These are phyloP conservation scores for Sonneratia alba DNA, from an alignment of 345 rosid species.

Conservation along the genomic window DNA sequence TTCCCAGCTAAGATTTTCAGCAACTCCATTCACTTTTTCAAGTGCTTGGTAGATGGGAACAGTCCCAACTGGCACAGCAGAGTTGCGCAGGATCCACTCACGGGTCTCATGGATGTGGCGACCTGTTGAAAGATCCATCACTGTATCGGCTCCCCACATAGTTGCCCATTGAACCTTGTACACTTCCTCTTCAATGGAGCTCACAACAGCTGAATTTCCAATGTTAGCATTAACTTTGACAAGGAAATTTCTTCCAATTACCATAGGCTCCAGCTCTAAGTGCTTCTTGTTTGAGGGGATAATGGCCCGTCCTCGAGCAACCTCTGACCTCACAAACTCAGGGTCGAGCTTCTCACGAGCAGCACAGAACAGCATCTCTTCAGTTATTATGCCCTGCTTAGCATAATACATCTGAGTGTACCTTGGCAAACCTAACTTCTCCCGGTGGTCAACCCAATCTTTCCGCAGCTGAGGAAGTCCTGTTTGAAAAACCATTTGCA, in stretches of 20 bases:
- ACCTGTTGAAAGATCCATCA: conserved; percentile 98
- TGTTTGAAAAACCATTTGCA: conserved; percentile 23
- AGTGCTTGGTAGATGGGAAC: conserved; percentile 98
- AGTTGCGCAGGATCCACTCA: conserved; percentile 90
- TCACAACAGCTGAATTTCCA: conserved; percentile 91
- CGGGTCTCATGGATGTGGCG: conserved; percentile 98
- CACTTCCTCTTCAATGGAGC: conserved; percentile 97
- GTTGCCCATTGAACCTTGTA: conserved; percentile 99
- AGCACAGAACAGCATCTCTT: conserved; percentile 90
- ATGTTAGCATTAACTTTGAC: conserved; percentile 98
- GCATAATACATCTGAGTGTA: conserved; percentile 98
- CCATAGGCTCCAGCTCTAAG: conserved; percentile 91
- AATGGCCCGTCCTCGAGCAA: conserved; percentile 92
- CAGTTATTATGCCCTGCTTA: conserved; percentile 90
- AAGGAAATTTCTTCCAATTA: conserved; percentile 87
- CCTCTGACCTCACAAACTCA: conserved; percentile 93
- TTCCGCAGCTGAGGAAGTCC: conserved; percentile 87
- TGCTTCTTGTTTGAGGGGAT: conserved; percentile 98
- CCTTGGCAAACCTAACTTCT: conserved; percentile 68
- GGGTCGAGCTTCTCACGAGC: conserved; percentile 93
- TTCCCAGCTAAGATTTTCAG: conserved; percentile 91
- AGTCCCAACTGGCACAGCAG: conserved; percentile 93
- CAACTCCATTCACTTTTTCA: conserved; percentile 89
- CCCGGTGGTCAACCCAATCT: conserved; percentile 78
- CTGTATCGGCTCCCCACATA: conserved; percentile 98